Evolutionary conservation across 2,329 filamentous ascomycete species (phyloP).

Genomic region (Fusarium circinatum): DNA sequence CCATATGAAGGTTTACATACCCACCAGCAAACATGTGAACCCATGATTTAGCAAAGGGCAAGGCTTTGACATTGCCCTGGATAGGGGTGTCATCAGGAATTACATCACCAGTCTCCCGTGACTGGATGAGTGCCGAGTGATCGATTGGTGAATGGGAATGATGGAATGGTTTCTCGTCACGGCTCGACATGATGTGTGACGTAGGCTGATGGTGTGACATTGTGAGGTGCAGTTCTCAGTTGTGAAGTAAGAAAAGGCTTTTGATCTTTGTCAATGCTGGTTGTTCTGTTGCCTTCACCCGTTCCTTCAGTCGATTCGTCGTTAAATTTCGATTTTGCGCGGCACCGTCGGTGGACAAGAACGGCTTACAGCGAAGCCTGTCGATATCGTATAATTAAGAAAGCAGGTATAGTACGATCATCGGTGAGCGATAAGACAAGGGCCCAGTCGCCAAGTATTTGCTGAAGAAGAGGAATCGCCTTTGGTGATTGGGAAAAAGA

Average conservation of each 20-base stretch:
- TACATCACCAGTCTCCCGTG: constrained; percentile 69
- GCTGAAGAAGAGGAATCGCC: constrained; percentile 12
- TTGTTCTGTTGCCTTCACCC: neutral
- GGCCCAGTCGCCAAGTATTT: neutral
- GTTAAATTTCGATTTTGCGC: neutral
- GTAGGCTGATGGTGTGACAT: constrained; percentile 49
- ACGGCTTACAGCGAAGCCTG: constrained; percentile 1
- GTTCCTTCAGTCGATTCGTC: constrained; percentile 7
- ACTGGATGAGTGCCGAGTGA: constrained; percentile 61
- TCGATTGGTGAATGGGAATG: constrained; percentile 47
- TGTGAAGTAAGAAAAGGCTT: neutral
- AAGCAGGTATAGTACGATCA: neutral
- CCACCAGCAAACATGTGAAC: constrained; percentile 92
- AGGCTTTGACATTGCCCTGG: constrained; percentile 50
- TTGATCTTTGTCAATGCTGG: neutral
- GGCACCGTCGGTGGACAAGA: constrained; percentile 5
- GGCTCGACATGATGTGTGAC: constrained; percentile 44
- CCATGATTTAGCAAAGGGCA: constrained; percentile 80
- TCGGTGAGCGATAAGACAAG: neutral
- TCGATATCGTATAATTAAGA: neutral
- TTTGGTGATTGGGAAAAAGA: constrained; percentile 9
- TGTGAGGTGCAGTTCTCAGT: neutral
- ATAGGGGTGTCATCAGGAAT: constrained; percentile 55
- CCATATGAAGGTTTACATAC: constrained; percentile 60
- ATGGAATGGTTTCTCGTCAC: constrained; percentile 48